Evolutionary conservation across 1,284 basidiomycete species (phyloP).

Genomic region (Psilocybe mexicana): DNA sequence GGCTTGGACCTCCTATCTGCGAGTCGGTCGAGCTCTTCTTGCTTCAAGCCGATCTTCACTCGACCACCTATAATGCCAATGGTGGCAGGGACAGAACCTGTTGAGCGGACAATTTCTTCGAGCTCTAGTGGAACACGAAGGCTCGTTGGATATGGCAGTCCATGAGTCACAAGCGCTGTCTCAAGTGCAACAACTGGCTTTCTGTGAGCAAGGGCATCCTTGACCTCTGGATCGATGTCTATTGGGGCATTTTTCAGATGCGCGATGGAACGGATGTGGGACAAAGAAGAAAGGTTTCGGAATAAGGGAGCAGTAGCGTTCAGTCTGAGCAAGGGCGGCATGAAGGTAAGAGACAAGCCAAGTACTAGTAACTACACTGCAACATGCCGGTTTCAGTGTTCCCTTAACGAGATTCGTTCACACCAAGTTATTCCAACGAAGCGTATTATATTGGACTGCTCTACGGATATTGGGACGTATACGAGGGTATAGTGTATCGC

Average conservation of each 20-base stretch:
- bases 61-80: constrained; percentile 85
- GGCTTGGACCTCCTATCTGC: constrained; percentile 56
- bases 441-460: constrained; percentile 28
- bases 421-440: constrained; percentile 13
- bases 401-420: background rate
- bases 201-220: constrained; percentile 65
- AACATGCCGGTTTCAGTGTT: too few relatives aligned
- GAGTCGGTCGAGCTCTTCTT: constrained; percentile 68
- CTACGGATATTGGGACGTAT: constrained; percentile 29
- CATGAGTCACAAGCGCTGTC: constrained; percentile 92
- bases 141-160: constrained; percentile 82
- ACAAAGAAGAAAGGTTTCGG: constrained; percentile 20
- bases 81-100: constrained; percentile 86
- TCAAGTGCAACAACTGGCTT: constrained; percentile 77
- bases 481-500: constrained; percentile 38
- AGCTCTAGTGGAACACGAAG: constrained; percentile 72
- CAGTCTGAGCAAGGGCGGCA: constrained; percentile 15
- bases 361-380: too few relatives aligned
- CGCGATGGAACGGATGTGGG: constrained; percentile 12
- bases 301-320: constrained; percentile 3
- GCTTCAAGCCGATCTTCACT: constrained; percentile 82
- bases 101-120: constrained; percentile 77
- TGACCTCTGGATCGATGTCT: constrained; percentile 75
- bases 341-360: constrained; percentile 1
- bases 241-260: constrained; percentile 40